phyloP scores from a whole-genome alignment of 805 yeast species.

The Pichia membranifaciens region DNA sequence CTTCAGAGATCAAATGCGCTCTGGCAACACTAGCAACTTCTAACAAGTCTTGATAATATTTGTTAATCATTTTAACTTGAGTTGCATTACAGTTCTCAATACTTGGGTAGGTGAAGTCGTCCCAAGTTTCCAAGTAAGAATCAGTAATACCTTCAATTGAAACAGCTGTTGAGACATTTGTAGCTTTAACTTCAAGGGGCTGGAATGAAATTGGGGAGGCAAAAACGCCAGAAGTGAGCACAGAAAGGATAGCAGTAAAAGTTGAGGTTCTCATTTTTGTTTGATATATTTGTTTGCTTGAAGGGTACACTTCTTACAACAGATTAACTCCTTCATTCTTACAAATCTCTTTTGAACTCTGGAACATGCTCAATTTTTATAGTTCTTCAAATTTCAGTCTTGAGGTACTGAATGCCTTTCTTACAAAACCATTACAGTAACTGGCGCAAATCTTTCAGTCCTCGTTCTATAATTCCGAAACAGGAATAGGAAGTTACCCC shows the following conservation, averaged over 20 bases:
- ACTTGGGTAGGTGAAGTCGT: conserved; percentile 10
- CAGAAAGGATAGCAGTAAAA: neutral
- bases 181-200: neutral
- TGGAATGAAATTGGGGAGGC: conserved; percentile 1
- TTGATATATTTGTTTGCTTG: too few relatives aligned
- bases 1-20: conserved; percentile 31
- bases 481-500: too few relatives aligned
- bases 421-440: too few relatives aligned
- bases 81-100: conserved; percentile 18
- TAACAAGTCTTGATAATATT: conserved; percentile 31
- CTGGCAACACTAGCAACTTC: conserved; percentile 32
- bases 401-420: too few relatives aligned
- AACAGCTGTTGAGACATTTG: neutral
- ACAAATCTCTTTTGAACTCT: too few relatives aligned
- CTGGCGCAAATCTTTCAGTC: too few relatives aligned
- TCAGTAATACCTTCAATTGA: neutral
- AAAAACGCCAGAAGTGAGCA: neutral
- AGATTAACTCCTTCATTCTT: too few relatives aligned
- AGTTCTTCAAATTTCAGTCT: too few relatives aligned
- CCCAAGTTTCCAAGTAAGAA: conserved; percentile 8
- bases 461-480: too few relatives aligned
- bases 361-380: too few relatives aligned
- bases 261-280: neutral
- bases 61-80: conserved; percentile 16
- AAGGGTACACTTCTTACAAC: too few relatives aligned